Conservation (phyloP, 345 rosid genomes). For the Hibiscus trionum region DNA sequence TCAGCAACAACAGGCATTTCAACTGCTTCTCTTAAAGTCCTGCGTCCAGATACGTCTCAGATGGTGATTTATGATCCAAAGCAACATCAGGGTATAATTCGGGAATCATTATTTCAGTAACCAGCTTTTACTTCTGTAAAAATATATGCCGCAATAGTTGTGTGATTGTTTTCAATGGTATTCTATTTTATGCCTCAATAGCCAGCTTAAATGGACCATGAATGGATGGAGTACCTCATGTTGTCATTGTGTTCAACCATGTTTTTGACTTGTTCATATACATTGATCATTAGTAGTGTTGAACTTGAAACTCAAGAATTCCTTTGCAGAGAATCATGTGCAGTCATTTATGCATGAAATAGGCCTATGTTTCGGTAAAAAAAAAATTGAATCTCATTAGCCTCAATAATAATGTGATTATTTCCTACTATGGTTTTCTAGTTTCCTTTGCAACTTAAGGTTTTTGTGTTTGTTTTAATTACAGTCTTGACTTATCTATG, state of each 20-base stretch:
- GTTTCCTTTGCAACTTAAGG: background rate
- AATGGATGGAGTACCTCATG: background rate
- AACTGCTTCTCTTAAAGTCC: slow-evolving; percentile 37
- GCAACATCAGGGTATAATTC: slow-evolving; percentile 54
- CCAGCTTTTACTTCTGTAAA: background rate
- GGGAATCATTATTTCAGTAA: slow-evolving; percentile 1
- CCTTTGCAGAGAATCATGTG: background rate
- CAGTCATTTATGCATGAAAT: background rate
- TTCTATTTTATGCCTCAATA: background rate
- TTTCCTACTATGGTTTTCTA: background rate
- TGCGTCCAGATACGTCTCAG: slow-evolving; percentile 61
- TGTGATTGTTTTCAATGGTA: background rate
- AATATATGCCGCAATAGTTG: background rate
- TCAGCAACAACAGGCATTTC: slow-evolving; percentile 30
- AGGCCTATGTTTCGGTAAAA: background rate
- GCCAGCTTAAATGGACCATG: background rate
- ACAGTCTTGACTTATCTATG: background rate
- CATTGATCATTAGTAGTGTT: background rate
- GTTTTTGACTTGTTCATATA: background rate
- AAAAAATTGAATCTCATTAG: background rate
- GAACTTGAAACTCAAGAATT: background rate
- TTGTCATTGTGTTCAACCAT: background rate
- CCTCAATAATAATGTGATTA: background rate
- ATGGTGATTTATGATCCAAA: slow-evolving; percentile 67
- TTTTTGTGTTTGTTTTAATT: background rate